These are phyloP conservation scores for Cicer pinnatifidum DNA, from an alignment of 306 rosid species.

Conservation along the genomic window DNA sequence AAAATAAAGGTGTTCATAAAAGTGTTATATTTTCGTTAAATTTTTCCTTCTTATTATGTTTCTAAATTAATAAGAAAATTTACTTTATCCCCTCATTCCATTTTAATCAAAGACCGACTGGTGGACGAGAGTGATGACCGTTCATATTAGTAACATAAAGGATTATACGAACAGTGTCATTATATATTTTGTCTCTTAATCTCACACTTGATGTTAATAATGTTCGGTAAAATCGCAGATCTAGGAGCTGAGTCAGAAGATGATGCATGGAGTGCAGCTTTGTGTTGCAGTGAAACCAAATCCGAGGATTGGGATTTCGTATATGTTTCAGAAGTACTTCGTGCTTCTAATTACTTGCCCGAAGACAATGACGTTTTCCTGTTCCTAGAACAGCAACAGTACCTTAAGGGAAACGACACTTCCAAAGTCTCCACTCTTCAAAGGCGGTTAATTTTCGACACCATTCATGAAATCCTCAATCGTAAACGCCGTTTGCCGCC, in stretches of 20 bases:
- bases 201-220: background rate
- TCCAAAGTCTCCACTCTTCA: constrained; percentile 60
- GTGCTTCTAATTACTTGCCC: constrained; percentile 60
- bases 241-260: constrained; percentile 68
- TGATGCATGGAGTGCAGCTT: constrained; percentile 60
- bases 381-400: constrained; percentile 73
- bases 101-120: background rate
- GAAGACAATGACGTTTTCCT: constrained; percentile 63
- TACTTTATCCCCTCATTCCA: no score
- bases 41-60: no score
- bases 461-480: constrained; percentile 62
- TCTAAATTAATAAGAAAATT: no score
- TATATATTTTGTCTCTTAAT: background rate
- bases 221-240: constrained; percentile 50
- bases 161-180: constrained; percentile 28
- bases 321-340: constrained; percentile 73
- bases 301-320: constrained; percentile 61
- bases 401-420: constrained; percentile 68
- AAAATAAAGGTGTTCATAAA: background rate
- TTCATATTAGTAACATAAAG: background rate
- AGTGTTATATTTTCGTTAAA: no score
- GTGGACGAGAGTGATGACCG: background rate
- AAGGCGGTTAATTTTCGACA: constrained; percentile 75
- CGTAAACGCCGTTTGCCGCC: constrained; percentile 68
- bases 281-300: constrained; percentile 51